Evolutionary conservation across 2,329 filamentous ascomycete genomes (phyloP), one percentile per base, ranked within the genome.

Genomic region (Sclerotinia borealis): DNA sequence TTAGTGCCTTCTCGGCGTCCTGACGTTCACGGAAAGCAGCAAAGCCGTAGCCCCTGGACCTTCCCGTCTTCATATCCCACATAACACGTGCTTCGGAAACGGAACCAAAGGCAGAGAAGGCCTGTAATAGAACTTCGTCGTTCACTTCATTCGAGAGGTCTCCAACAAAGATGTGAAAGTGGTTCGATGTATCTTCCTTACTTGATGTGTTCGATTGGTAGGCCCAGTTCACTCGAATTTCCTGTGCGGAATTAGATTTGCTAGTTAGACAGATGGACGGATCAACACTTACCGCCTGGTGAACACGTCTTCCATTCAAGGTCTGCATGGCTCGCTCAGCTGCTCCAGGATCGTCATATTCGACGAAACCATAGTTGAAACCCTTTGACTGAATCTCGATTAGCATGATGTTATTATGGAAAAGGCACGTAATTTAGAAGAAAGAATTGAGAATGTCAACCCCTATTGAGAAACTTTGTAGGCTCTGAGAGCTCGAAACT

Each of bases 51-150:
- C 95, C 95, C 75, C 95, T 91, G 69, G 95, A 98, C 68, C 95
- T 89, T 70, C 95, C 95, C 41, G 95, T 99, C 84, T 99, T 99
- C 95, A 99, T 99, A 77, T 99, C 95, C 95, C 95, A 99, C 95
- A 99, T 99, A 68, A 99, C 95, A 72, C 95, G 92, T 65, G 95
- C 95, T 78, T 99, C 95, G 3, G 95, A 99, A 55, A 99, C 93
- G 15, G 88, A 91, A 47, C 95, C 95, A 76, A 98, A 99, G 50
- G 92, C 92, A 54, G 92, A 96, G 78, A 99, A 99, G 15, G 95
- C 95, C 77, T 97, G 93, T 19, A 90, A 82, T 27, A 99, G 83
- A 59, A 97, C 86, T 74, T 99, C 95, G 72, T 99, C 95, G 72
- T 99, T 99, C 76, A 99, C 95, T 77, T 99, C 95, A 74, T 99